These are phyloP conservation scores for Voacanga thouarsii DNA, from an alignment of 257 asterid species.

Conservation along the genomic window DNA sequence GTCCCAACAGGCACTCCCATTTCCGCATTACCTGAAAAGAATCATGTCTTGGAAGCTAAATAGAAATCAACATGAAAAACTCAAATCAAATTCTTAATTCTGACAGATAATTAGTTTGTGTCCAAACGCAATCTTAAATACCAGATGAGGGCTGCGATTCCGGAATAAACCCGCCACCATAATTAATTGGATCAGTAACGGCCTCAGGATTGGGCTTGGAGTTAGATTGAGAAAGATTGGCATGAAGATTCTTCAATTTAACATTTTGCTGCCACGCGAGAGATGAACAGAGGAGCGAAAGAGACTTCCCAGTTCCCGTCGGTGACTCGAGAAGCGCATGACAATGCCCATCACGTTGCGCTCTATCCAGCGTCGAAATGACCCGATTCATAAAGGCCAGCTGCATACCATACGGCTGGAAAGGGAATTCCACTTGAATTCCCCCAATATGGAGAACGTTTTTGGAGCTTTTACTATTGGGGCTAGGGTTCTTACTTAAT, in stretches of 20 bases:
- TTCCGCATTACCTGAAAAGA: conserved; percentile 44
- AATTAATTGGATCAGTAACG: conserved; percentile 61
- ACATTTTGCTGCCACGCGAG: conserved; percentile 88
- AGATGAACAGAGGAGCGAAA: conserved; percentile 81
- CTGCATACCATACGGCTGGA: conserved; percentile 93
- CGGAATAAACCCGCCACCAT: conserved; percentile 92
- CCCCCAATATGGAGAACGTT: conserved; percentile 63
- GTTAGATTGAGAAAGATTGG: conserved; percentile 36
- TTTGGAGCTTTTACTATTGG: conserved; percentile 27
- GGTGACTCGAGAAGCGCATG: conserved; percentile 97
- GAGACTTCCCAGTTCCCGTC: conserved; percentile 94
- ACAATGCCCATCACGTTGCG: conserved; percentile 62
- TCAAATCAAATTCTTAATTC: not conserved
- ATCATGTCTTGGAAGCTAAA: not conserved
- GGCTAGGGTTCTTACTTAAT: conserved; percentile 4
- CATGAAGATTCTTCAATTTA: conserved; percentile 36
- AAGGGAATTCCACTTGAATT: conserved; percentile 84
- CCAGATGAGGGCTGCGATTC: conserved; percentile 78
- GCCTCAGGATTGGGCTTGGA: conserved; percentile 73
- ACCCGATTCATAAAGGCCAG: conserved; percentile 84
- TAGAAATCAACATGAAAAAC: not conserved
- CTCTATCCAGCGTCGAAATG: conserved; percentile 74
- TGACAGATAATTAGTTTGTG: not conserved
- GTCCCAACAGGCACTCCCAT: conserved; percentile 34
- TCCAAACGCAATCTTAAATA: not conserved